Percentiles rank a stretch among this genome's conserved stretches.
These are phyloP conservation scores for Leccinum insolens DNA, from an alignment of 1,284 basidiomycete species.

Conservation along the genomic window DNA sequence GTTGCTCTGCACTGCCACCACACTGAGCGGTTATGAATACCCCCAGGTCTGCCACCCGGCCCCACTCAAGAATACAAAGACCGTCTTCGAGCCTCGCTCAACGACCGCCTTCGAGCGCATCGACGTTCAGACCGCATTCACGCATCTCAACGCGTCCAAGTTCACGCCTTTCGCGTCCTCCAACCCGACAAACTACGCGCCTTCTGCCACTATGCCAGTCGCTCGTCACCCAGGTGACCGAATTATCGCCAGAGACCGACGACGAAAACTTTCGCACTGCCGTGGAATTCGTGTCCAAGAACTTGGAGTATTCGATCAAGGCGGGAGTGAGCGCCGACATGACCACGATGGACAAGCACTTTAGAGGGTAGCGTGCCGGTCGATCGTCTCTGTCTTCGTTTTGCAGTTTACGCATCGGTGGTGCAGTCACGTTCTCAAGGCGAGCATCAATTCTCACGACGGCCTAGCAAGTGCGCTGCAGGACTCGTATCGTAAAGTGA, in stretches of 20 bases:
- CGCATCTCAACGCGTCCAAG: slow-evolving; percentile 56
- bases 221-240: slow-evolving; percentile 57
- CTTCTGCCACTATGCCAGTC: slow-evolving; percentile 56
- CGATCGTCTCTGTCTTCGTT: slow-evolving; percentile 2
- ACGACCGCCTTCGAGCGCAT: slow-evolving; percentile 40
- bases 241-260: slow-evolving; percentile 37
- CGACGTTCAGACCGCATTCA: slow-evolving; percentile 48
- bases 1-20: slow-evolving; percentile 23
- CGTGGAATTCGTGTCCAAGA: slow-evolving; percentile 55
- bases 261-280: slow-evolving; percentile 51
- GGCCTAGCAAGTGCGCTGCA: slow-evolving; percentile 60
- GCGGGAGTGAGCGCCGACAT: slow-evolving; percentile 60
- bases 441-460: slow-evolving; percentile 66
- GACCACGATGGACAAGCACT: slow-evolving; percentile 51
- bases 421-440: slow-evolving; percentile 62
- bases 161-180: slow-evolving; percentile 47
- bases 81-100: slow-evolving; percentile 37
- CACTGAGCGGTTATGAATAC: slow-evolving; percentile 22
- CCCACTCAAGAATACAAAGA: slow-evolving; percentile 31
- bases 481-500: slow-evolving; percentile 51
- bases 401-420: slow-evolving; percentile 16
- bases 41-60: slow-evolving; percentile 18
- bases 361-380: slow-evolving; percentile 52
- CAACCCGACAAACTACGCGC: slow-evolving; percentile 49
- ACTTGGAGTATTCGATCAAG: slow-evolving; percentile 53